Base-by-base conservation (phyloP, 2,329 filamentous ascomycete species). In the Metarhizium rileyi region DNA sequence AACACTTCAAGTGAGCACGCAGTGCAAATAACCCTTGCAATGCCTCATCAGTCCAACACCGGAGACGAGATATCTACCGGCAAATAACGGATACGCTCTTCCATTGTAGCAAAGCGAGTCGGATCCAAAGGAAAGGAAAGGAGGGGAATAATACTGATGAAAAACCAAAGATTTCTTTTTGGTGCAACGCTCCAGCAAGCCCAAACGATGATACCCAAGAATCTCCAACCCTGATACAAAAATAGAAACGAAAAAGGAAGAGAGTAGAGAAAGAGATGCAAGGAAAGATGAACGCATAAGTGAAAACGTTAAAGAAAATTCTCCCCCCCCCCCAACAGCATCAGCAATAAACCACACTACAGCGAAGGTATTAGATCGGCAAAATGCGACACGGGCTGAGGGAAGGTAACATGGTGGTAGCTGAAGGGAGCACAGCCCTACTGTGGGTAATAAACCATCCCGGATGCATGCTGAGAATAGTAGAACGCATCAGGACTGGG, bases 401-500 rank as follows among this genome's bases (percentile, higher is more conserved):
- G 50, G 52, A 52, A 56, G 51, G 56, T 52, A 47, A 59, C 55
- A 43, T 55, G 55, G 44, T 53, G 46, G 35, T 49, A 49, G 22
- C 54, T 54, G 14, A 56, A 35, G 28, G 53, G 46, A 50, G 56
- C 62, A 58, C 57, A 61, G 51, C 48, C 56, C 71, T 77, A 83
- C 64, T 81, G 77, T 49, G 74, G 70, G 61, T 83, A 84, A 64
- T 81, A 84, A 54, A 81, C 70, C 66, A 80, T 76, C 38, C 75
- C 76, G 35, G 73, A 69, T 3, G 70, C 68, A 47, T 72, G 67
- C 56, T 78, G 80, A 22, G 78, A 73, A 60, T 84, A 84, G 60
- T 90, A 94, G 69, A 86, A 95, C 53, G 74, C 75, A 64, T 83
- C 75, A 60, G 78, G 75, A 60, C 72, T 81, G 54, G 75, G 78